These are phyloP conservation scores for Chaetomium tenue DNA, from an alignment of 495 filamentous ascomycete genomes.

Conservation along the genomic window DNA sequence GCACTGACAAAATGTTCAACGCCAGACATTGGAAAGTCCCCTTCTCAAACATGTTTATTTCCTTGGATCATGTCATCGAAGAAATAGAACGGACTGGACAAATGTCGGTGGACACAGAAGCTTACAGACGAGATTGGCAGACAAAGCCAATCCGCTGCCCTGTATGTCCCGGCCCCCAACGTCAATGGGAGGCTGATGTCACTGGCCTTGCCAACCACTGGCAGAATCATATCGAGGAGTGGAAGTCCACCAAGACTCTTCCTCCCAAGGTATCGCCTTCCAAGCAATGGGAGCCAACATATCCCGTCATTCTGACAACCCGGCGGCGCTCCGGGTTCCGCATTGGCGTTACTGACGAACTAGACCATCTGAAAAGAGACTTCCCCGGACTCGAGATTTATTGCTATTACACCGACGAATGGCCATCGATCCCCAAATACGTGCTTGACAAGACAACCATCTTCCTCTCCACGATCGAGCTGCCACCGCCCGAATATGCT, in stretches of 20 bases:
- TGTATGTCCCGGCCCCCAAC: constrained; percentile 5
- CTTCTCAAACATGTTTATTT: constrained; percentile 9
- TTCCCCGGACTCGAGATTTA: constrained; percentile 3
- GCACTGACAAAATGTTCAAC: constrained; percentile 7
- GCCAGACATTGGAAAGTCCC: constrained; percentile 7
- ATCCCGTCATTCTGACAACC: constrained; percentile 8
- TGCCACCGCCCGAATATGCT: neutral
- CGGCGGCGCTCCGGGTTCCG: neutral
- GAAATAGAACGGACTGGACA: neutral
- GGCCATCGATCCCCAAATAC: constrained; percentile 1
- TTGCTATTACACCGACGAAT: constrained; percentile 1
- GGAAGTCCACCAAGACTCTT: constrained; percentile 7
- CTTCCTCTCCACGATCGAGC: constrained; percentile 5
- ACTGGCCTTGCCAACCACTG: neutral
- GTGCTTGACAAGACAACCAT: constrained; percentile 9
- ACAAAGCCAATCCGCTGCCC: constrained; percentile 13
- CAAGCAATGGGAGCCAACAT: constrained; percentile 1
- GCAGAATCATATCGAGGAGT: constrained; percentile 4
- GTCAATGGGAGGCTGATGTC: constrained; percentile 2
- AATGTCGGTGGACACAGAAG: neutral
- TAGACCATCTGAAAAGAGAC: neutral
- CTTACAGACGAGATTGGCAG: neutral
- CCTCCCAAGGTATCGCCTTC: neutral
- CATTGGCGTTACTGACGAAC: neutral
- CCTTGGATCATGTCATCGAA: constrained; percentile 4